A percentile compares a stretch with the other conserved stretches of the same genome.
phyloP scores from a whole-genome alignment of 163 green algal species.

The Chlamydomonas reinhardtii region DNA sequence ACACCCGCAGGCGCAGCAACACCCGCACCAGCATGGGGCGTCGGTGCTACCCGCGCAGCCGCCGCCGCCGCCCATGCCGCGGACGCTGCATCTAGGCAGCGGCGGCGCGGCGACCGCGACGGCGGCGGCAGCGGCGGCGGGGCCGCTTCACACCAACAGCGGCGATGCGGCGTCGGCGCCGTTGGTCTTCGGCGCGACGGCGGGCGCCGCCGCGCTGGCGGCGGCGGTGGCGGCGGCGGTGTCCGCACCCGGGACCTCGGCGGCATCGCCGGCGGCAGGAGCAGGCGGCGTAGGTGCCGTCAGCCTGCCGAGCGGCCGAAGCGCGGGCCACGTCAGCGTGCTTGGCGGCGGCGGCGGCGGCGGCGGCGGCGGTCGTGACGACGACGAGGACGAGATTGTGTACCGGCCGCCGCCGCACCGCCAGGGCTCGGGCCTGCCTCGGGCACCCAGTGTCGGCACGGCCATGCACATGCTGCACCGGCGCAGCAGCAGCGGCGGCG shows the following conservation, averaged over 20 bases:
- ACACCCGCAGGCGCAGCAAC: background rate
- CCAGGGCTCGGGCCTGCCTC: background rate
- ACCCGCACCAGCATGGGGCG: background rate
- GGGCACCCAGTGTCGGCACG: background rate
- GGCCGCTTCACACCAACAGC: background rate
- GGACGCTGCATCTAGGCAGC: background rate
- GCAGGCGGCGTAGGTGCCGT: too few species aligned
- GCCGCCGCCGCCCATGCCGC: background rate
- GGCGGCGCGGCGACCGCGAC: background rate
- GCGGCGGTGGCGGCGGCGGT: background rate
- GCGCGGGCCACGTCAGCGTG: too few species aligned
- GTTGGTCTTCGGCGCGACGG: background rate
- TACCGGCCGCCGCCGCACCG: slow-evolving; percentile 13
- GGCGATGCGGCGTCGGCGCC: background rate
- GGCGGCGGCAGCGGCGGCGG: background rate
- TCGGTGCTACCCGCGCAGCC: background rate
- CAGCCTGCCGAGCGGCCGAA: too few species aligned
- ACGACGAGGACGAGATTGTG: slow-evolving; percentile 35
- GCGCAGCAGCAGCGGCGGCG: slow-evolving; percentile 5
- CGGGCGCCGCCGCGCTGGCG: background rate
- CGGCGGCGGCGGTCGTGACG: background rate
- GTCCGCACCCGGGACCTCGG: background rate
- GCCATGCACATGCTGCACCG: slow-evolving; percentile 3
- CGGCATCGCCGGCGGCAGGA: background rate
- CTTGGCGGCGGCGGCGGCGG: background rate